phyloP scores from a whole-genome alignment of 768 basidiomycete species.

The Collybia mongolica region DNA sequence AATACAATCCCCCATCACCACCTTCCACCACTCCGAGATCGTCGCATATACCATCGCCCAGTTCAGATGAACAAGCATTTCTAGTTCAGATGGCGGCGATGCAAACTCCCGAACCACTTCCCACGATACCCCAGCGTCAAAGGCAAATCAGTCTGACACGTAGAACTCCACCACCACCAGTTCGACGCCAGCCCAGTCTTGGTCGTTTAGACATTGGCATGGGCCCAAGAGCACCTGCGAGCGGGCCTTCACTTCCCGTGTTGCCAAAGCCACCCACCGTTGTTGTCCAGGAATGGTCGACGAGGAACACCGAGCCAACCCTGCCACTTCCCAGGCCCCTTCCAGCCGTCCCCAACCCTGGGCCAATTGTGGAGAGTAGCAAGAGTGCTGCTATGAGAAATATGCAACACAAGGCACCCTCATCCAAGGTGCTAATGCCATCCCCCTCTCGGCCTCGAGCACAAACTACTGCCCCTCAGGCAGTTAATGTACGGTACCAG shows the following conservation, averaged over 20 bases:
- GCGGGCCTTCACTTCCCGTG: background rate
- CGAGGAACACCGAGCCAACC: background rate
- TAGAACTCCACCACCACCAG: constrained; percentile 21
- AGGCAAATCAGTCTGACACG: constrained; percentile 20
- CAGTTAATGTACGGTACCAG: constrained; percentile 25
- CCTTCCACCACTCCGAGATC: constrained; percentile 10
- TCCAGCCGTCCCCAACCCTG: constrained; percentile 16
- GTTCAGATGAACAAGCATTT: constrained; percentile 15
- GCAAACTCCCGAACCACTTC: constrained; percentile 15
- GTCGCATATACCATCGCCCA: constrained; percentile 2
- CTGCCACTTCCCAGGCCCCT: constrained; percentile 17
- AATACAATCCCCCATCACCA: constrained; percentile 7
- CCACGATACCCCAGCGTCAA: constrained; percentile 9
- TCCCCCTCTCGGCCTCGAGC: constrained; percentile 11
- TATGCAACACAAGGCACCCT: background rate
- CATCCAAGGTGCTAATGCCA: constrained; percentile 11
- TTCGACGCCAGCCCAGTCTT: constrained; percentile 21
- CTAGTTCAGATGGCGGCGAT: constrained; percentile 16
- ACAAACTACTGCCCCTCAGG: constrained; percentile 7
- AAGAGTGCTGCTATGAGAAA: constrained; percentile 8
- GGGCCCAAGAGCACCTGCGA: constrained; percentile 11
- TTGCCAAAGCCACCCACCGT: constrained; percentile 17
- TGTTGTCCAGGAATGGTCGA: constrained; percentile 18
- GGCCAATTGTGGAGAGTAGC: constrained; percentile 11
- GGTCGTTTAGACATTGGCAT: constrained; percentile 27